Percentiles rank a stretch among this genome's conserved stretches.
These are phyloP conservation scores for Fistulina hepatica DNA, from an alignment of 1,284 basidiomycete species.

Conservation along the genomic window DNA sequence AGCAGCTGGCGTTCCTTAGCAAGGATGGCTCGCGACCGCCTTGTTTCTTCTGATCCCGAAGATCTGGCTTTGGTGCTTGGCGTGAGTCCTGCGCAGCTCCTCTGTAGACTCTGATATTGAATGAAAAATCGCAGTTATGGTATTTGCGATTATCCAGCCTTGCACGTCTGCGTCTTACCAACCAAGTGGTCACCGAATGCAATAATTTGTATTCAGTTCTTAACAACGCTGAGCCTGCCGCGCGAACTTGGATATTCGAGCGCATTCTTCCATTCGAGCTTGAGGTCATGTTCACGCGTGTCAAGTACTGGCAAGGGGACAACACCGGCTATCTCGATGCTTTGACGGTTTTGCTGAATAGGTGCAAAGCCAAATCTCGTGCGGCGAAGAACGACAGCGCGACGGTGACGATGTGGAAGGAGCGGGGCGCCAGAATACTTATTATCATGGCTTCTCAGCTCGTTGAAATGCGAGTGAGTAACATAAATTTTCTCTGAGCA, in stretches of 20 bases:
- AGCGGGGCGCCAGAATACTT: constrained; percentile 56
- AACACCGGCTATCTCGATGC: constrained; percentile 66
- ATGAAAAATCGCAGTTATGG: constrained; percentile 47
- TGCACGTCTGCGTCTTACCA: constrained; percentile 68
- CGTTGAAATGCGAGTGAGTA: constrained; percentile 58
- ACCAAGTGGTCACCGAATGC: constrained; percentile 70
- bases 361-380: constrained; percentile 57
- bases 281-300: constrained; percentile 58
- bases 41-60: constrained; percentile 56
- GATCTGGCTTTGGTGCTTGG: constrained; percentile 53
- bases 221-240: constrained; percentile 41
- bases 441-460: constrained; percentile 66
- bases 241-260: constrained; percentile 44
- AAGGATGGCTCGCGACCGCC: constrained; percentile 63
- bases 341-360: constrained; percentile 66
- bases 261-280: constrained; percentile 68
- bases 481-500: neutral
- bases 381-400: constrained; percentile 28
- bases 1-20: constrained; percentile 77
- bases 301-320: constrained; percentile 68
- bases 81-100: constrained; percentile 32
- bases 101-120: neutral
- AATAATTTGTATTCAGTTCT: constrained; percentile 70
- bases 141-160: constrained; percentile 68
- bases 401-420: constrained; percentile 64